Conservation (phyloP, 495 filamentous ascomycete genomes). For the Rostrohypoxylon terebratum region DNA sequence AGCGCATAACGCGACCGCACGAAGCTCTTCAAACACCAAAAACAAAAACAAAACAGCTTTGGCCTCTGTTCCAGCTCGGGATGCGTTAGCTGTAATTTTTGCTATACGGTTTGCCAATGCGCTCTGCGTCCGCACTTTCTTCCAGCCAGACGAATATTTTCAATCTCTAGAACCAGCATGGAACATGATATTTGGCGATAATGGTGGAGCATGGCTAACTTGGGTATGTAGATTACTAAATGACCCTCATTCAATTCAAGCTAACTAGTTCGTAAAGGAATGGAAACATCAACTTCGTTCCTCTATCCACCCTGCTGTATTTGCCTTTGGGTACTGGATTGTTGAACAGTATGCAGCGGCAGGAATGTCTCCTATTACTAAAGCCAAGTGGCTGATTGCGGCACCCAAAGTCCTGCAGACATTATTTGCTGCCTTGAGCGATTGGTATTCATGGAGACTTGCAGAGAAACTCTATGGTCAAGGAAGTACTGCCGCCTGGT, state of each 20-base stretch:
- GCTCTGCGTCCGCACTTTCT: conserved; percentile 89
- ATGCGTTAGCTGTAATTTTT: conserved; percentile 73
- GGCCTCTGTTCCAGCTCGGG: conserved; percentile 49
- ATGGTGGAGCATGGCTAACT: conserved; percentile 90
- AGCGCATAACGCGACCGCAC: conserved; percentile 21
- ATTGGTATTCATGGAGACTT: conserved; percentile 91
- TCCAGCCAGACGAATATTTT: conserved; percentile 99
- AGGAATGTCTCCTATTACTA: conserved; percentile 33
- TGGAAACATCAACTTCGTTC: conserved; percentile 92
- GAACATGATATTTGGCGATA: conserved; percentile 82
- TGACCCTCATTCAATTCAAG: neutral
- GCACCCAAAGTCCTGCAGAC: conserved; percentile 83
- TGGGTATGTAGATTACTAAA: conserved; percentile 72
- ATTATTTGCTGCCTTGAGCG: conserved; percentile 78
- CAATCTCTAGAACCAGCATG: conserved; percentile 97
- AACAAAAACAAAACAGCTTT: conserved; percentile 24
- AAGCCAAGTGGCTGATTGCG: conserved; percentile 64
- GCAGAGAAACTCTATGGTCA: conserved; percentile 77
- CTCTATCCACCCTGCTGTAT: conserved; percentile 88
- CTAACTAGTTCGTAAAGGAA: conserved; percentile 71
- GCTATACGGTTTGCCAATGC: conserved; percentile 86
- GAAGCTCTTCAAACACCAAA: conserved; percentile 10
- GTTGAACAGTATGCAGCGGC: conserved; percentile 55
- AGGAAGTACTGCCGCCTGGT: conserved; percentile 71
- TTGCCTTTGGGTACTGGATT: conserved; percentile 79